A percentile compares a stretch with the other conserved stretches of the same genome.
Conservation (phyloP, 192 early-diverging fungal genomes). For the Thoreauomyces humboldtii region DNA sequence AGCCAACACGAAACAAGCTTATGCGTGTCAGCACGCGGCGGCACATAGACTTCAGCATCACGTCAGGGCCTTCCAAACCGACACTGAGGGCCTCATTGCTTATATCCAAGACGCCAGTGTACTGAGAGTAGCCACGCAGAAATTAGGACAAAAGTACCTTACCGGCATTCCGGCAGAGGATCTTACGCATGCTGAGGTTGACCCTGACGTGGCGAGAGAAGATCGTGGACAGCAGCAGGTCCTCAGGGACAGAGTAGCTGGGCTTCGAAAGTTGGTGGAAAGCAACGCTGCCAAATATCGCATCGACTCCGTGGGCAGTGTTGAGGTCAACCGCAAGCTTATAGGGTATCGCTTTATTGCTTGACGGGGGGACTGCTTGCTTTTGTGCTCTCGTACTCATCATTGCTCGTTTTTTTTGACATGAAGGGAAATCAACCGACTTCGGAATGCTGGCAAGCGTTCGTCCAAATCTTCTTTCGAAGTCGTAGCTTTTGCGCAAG, state of each 20-base stretch:
- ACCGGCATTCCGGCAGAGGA: background rate
- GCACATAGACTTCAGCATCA: constrained; percentile 31
- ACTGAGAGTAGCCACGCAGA: constrained; percentile 20
- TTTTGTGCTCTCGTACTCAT: background rate
- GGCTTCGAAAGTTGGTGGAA: constrained; percentile 27
- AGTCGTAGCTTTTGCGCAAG: constrained; percentile 9
- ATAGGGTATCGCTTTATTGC: constrained; percentile 36
- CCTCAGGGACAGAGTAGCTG: constrained; percentile 28
- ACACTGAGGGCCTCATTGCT: constrained; percentile 37
- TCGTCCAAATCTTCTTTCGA: no score
- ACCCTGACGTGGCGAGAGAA: constrained; percentile 41
- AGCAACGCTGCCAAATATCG: constrained; percentile 35
- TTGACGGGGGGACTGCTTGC: no score
- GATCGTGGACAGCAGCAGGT: constrained; percentile 38
- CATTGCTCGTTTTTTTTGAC: background rate
- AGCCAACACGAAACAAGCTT: constrained; percentile 20
- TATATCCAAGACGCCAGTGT: constrained; percentile 50
- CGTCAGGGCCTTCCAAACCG: constrained; percentile 33
- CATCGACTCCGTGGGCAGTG: constrained; percentile 35
- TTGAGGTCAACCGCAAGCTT: constrained; percentile 45
- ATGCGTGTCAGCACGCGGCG: constrained; percentile 28
- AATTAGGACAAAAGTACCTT: background rate
- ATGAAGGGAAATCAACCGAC: constrained; percentile 34
- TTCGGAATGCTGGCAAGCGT: constrained; percentile 11
- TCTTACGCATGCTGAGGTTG: constrained; percentile 24